A percentile compares a stretch with the other conserved stretches of the same genome.
These are phyloP conservation scores for Epichloe uncinata DNA, from an alignment of 2,329 filamentous ascomycete species.

Conservation along the genomic window DNA sequence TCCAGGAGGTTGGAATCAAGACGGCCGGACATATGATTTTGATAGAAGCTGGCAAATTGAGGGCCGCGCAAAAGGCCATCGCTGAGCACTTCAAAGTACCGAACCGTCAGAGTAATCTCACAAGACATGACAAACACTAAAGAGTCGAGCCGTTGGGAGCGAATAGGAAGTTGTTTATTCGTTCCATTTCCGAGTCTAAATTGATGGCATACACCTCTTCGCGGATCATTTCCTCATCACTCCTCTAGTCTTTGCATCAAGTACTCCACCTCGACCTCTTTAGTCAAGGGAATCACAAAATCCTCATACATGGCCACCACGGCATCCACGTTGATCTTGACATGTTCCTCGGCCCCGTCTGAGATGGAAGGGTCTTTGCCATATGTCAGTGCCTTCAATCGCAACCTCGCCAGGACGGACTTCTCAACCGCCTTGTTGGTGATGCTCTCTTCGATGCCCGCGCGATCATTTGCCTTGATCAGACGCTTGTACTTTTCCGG, in stretches of 20 bases:
- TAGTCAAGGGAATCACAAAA: constrained; percentile 93
- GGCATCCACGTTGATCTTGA: constrained; percentile 85
- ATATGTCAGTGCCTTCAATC: constrained; percentile 85
- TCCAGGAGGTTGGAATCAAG: constrained; percentile 84
- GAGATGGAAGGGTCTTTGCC: constrained; percentile 70
- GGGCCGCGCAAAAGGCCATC: constrained; percentile 61
- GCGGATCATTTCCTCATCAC: background rate
- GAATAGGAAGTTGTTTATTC: too few relatives aligned
- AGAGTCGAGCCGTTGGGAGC: too few relatives aligned
- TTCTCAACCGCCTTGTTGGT: constrained; percentile 81
- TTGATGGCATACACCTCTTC: background rate
- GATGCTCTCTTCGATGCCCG: constrained; percentile 78
- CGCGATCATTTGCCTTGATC: constrained; percentile 67
- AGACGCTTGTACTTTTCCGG: constrained; percentile 65
- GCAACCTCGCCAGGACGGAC: constrained; percentile 76
- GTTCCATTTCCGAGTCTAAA: too few relatives aligned
- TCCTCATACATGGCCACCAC: constrained; percentile 85
- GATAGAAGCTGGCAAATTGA: constrained; percentile 69
- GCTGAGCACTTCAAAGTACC: constrained; percentile 52
- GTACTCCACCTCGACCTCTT: constrained; percentile 96
- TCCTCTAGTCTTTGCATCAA: constrained; percentile 75
- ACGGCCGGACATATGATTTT: constrained; percentile 74
- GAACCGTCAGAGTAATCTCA: too few relatives aligned
- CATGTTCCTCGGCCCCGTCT: constrained; percentile 37
- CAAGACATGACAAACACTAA: too few relatives aligned